phyloP scores from a whole-genome alignment of 164 flowering plant genomes.

The Tetrastigma voinierianum region DNA sequence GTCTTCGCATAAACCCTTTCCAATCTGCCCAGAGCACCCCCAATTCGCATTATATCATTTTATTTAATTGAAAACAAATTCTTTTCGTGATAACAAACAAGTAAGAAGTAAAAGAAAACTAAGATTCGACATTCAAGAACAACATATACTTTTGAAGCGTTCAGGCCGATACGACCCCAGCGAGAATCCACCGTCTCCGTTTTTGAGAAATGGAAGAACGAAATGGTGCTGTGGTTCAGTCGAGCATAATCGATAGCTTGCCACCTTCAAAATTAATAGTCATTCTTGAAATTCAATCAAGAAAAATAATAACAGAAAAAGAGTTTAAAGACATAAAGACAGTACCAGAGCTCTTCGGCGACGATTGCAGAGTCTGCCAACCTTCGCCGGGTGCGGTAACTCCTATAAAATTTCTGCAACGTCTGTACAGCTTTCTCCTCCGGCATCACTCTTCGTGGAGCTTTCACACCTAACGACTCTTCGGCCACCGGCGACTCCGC shows the following conservation, averaged over 20 bases:
- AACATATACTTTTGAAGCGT: slow-evolving; percentile 68
- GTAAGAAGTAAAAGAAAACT: not conserved
- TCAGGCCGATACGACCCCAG: slow-evolving; percentile 62
- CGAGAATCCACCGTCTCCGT: slow-evolving; percentile 62
- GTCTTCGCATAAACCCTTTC: slow-evolving; percentile 75
- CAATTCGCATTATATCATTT: not conserved
- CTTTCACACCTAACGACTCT: not conserved
- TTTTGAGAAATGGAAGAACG: slow-evolving; percentile 61
- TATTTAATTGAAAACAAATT: not conserved
- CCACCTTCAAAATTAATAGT: slow-evolving; percentile 48
- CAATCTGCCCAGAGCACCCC: slow-evolving; percentile 47
- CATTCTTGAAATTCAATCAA: not conserved
- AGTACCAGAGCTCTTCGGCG: slow-evolving; percentile 77
- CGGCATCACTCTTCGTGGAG: not conserved
- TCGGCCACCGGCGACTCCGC: not conserved
- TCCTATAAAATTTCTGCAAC: slow-evolving; percentile 72
- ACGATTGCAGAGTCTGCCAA: slow-evolving; percentile 84
- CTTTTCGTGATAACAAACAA: not conserved
- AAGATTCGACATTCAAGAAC: not conserved
- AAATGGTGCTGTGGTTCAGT: slow-evolving; percentile 66
- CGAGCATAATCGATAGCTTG: slow-evolving; percentile 70
- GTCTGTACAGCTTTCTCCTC: slow-evolving; percentile 32
- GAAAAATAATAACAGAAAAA: not conserved
- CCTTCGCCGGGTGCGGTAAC: slow-evolving; percentile 74
- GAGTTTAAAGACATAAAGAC: slow-evolving; percentile 3